Evolutionary conservation across 768 basidiomycete genomes (phyloP).

Genomic region (Boletellus ananiceps): DNA sequence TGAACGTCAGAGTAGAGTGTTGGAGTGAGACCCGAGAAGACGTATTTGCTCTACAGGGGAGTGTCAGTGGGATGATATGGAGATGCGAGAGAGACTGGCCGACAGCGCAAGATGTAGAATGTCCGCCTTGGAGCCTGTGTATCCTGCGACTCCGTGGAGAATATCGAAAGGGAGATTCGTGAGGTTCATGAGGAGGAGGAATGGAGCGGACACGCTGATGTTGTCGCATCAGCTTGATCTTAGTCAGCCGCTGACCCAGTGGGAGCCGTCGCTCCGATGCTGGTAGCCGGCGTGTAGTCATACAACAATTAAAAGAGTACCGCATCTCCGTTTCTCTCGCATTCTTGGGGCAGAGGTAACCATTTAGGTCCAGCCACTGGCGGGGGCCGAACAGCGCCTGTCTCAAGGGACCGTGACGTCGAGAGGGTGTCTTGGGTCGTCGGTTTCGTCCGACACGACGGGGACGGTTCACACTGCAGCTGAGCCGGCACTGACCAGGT

Average conservation of each 20-base stretch:
- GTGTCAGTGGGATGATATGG: slow-evolving; percentile 4
- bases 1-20: slow-evolving; percentile 57
- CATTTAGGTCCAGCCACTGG: too few relatives aligned
- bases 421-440: too few relatives aligned
- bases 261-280: too few relatives aligned
- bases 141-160: slow-evolving; percentile 59
- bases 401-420: too few relatives aligned
- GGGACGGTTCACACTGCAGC: too few relatives aligned
- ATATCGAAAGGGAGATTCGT: slow-evolving; percentile 50
- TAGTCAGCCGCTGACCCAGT: neutral
- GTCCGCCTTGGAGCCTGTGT: slow-evolving; percentile 50
- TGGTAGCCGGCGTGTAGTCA: too few relatives aligned
- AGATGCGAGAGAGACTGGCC: slow-evolving; percentile 37
- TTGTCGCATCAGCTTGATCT: neutral
- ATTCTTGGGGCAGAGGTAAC: too few relatives aligned
- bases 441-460: too few relatives aligned
- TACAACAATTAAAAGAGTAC: too few relatives aligned
- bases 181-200: slow-evolving; percentile 14
- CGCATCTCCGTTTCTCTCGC: too few relatives aligned
- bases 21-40: slow-evolving; percentile 50
- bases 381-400: too few relatives aligned
- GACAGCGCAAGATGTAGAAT: slow-evolving; percentile 56
- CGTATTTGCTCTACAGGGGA: slow-evolving; percentile 44
- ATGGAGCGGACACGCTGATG: neutral
- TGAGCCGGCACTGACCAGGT: too few relatives aligned